phyloP scores from a whole-genome alignment of 225 moss, liverwort and hornwort species.

The Bryum argenteum region DNA sequence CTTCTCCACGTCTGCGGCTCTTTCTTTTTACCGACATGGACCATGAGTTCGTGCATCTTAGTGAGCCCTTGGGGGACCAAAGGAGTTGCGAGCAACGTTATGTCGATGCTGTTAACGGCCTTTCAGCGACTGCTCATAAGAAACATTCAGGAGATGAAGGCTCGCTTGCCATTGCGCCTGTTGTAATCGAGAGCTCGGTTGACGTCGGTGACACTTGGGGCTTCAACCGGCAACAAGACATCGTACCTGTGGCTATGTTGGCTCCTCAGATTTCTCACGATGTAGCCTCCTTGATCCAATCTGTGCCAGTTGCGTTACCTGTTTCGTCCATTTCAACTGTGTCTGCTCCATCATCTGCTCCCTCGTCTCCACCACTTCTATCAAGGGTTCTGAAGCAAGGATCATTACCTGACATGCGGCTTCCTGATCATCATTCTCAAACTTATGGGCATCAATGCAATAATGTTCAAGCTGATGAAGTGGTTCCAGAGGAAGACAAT shows the following conservation, averaged over 20 bases:
- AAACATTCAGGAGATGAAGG: constrained; percentile 56
- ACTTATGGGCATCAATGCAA: constrained; percentile 56
- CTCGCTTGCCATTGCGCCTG: constrained; percentile 44
- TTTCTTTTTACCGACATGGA: constrained; percentile 83
- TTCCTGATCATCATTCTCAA: constrained; percentile 54
- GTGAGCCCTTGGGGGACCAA: constrained; percentile 62
- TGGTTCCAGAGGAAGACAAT: constrained; percentile 60
- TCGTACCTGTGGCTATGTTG: constrained; percentile 66
- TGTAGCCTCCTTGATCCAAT: constrained; percentile 65
- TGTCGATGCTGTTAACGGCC: constrained; percentile 95
- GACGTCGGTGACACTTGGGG: constrained; percentile 69
- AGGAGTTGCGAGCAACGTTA: constrained; percentile 89
- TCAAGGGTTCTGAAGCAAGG: constrained; percentile 57
- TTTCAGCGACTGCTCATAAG: constrained; percentile 58
- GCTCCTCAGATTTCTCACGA: constrained; percentile 82
- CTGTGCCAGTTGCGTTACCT: constrained; percentile 72
- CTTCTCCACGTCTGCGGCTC: constrained; percentile 79
- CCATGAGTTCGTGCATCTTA: constrained; percentile 54
- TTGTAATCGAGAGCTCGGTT: constrained; percentile 55
- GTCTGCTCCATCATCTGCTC: constrained; percentile 74
- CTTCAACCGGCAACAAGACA: constrained; percentile 58
- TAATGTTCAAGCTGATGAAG: constrained; percentile 55
- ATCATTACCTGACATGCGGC: constrained; percentile 58
- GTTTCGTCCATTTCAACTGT: constrained; percentile 47
- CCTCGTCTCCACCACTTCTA: constrained; percentile 87